phyloP scores from a whole-genome alignment of 208 protist genomes.

The Lotmaria passim region DNA sequence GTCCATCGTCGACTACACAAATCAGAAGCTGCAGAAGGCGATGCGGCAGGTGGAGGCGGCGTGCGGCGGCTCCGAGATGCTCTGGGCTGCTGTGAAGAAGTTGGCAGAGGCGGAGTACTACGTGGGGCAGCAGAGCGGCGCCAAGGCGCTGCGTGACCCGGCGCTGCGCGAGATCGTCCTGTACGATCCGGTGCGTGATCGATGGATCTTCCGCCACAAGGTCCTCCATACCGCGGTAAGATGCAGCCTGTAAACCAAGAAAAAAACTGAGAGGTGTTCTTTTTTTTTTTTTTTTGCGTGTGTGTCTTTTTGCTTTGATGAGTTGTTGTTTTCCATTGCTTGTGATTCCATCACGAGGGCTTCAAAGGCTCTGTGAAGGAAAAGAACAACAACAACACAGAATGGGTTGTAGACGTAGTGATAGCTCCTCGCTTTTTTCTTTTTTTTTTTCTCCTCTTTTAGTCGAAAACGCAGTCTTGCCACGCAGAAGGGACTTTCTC shows the following conservation, averaged over 20 bases:
- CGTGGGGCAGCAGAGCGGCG: slow-evolving; percentile 51
- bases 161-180: slow-evolving; percentile 71
- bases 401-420: no score
- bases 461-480: no score
- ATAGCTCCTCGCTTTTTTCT: no score
- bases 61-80: slow-evolving; percentile 32
- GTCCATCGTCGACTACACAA: slow-evolving; percentile 63
- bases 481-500: no score
- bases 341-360: no score
- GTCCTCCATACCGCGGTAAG: slow-evolving; percentile 72
- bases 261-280: background rate
- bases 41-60: slow-evolving; percentile 69
- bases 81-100: slow-evolving; percentile 50
- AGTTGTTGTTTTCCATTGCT: no score
- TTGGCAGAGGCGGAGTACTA: slow-evolving; percentile 66
- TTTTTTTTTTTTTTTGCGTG: background rate
- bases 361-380: no score
- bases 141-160: slow-evolving; percentile 48
- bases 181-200: slow-evolving; percentile 79
- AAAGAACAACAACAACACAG: no score
- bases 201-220: slow-evolving; percentile 73
- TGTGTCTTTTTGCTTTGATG: background rate
- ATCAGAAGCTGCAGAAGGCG: slow-evolving; percentile 71
- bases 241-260: slow-evolving; percentile 34
- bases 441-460: no score